phyloP scores from a whole-genome alignment of 2,329 filamentous ascomycete genomes.

The Curvularia sp. region DNA sequence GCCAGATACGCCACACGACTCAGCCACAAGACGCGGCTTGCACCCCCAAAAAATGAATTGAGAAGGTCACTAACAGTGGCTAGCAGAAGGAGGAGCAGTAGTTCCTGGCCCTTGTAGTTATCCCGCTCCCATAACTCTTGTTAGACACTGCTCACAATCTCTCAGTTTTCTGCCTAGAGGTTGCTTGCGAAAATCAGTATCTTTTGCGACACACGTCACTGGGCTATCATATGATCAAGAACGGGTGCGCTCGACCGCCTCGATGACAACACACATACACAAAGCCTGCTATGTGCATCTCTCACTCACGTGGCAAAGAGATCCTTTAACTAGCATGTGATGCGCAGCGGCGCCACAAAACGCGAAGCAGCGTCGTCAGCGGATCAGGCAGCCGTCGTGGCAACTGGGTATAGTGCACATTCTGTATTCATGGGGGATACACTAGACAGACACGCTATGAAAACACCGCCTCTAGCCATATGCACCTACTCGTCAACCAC shows the following conservation, averaged over 20 bases:
- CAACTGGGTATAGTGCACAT: constrained; percentile 36
- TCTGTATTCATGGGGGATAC: constrained; percentile 35
- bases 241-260: not conserved
- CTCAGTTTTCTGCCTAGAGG: not conserved
- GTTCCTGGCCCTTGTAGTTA: not conserved
- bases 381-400: constrained; percentile 45
- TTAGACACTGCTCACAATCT: not conserved
- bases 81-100: not conserved
- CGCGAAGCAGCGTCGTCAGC: constrained; percentile 47
- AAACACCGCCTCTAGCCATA: constrained; percentile 53
- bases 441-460: constrained; percentile 39
- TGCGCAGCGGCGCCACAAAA: constrained; percentile 34
- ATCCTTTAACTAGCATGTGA: constrained; percentile 20
- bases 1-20: constrained; percentile 21
- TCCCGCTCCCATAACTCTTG: not conserved
- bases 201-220: constrained; percentile 13
- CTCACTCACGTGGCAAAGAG: not conserved
- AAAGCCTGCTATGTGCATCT: not conserved
- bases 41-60: not conserved
- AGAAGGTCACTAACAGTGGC: not conserved
- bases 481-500: constrained; percentile 85
- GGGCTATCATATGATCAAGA: constrained; percentile 8
- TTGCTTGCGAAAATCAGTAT: not conserved
- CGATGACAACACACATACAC: not conserved
- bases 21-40: constrained; percentile 12